Evolutionary conservation across 169 alveolate genomes (phyloP).

Genomic region (Eimeria falciformis): DNA sequence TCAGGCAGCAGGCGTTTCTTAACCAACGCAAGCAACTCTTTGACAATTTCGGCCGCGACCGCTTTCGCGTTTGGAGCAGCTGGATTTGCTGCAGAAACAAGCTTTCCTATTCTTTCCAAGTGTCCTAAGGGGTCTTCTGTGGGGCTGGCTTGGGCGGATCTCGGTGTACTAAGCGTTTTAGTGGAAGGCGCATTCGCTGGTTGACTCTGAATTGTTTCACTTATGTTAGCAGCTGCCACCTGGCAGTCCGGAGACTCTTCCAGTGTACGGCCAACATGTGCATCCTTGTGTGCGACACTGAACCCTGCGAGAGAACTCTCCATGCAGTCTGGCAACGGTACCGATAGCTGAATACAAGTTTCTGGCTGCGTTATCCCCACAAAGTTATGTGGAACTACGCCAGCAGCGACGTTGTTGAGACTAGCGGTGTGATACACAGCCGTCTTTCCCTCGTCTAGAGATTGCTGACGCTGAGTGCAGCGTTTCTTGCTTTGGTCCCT

Average conservation of each 20-base stretch:
- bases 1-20: not conserved
- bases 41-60: conserved; percentile 22
- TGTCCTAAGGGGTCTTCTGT: not conserved
- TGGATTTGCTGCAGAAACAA: conserved; percentile 1
- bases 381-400: not conserved
- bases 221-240: not conserved
- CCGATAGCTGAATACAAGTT: not conserved
- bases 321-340: not conserved
- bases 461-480: not conserved
- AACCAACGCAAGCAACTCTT: not conserved
- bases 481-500: not conserved
- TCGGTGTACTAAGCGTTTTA: not conserved
- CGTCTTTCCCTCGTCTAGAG: not conserved
- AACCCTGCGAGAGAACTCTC: too few relatives aligned
- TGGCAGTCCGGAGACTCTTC: not conserved
- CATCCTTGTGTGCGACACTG: not conserved
- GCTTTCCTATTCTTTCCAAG: not conserved
- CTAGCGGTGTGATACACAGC: too few relatives aligned
- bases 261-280: not conserved
- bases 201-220: not conserved
- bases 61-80: conserved; percentile 32
- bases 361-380: not conserved
- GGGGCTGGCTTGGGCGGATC: too few relatives aligned
- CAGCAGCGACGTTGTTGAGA: too few relatives aligned
- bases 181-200: not conserved